phyloP scores from a whole-genome alignment of 1,284 basidiomycete genomes.

The Tylopilus sp. region DNA sequence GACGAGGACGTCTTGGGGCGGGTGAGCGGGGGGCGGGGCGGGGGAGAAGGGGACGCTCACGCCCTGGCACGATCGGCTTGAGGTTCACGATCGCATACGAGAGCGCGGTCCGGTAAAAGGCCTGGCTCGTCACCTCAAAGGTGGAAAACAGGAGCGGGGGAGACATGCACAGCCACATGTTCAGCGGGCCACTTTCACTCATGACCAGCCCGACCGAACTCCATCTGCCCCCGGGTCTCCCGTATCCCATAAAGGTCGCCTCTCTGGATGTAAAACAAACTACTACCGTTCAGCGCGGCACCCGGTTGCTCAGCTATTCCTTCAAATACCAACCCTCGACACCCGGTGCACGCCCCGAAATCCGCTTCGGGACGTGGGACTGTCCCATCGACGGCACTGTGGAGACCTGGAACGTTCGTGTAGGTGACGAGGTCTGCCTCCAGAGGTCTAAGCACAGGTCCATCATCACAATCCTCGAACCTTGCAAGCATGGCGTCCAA shows the following conservation, averaged over 20 bases:
- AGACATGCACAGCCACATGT: constrained; percentile 25
- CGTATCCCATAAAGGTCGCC: constrained; percentile 78
- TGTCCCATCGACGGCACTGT: constrained; percentile 76
- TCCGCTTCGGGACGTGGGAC: constrained; percentile 87
- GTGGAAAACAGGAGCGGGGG: constrained; percentile 69
- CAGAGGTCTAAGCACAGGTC: constrained; percentile 56
- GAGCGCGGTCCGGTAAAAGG: constrained; percentile 70
- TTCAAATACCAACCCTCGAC: constrained; percentile 54
- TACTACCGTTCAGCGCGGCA: constrained; percentile 59
- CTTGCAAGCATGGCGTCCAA: constrained; percentile 93
- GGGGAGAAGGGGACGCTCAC: constrained; percentile 50
- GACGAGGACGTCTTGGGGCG: constrained; percentile 78
- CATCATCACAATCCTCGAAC: constrained; percentile 70
- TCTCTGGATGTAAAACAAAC: constrained; percentile 55
- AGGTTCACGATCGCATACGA: constrained; percentile 89
- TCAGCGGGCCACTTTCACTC: constrained; percentile 1
- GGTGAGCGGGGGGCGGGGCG: not conserved
- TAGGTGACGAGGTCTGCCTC: constrained; percentile 59
- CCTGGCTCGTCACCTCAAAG: constrained; percentile 81
- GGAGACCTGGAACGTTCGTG: constrained; percentile 61
- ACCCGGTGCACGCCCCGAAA: constrained; percentile 52
- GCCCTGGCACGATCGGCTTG: constrained; percentile 89
- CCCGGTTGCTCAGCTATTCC: constrained; percentile 77
- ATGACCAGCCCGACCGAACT: constrained; percentile 59
- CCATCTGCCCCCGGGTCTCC: constrained; percentile 66